Evolutionary conservation across 2,329 filamentous ascomycete species (phyloP).

Genomic region (Aspergillus carbonarius): DNA sequence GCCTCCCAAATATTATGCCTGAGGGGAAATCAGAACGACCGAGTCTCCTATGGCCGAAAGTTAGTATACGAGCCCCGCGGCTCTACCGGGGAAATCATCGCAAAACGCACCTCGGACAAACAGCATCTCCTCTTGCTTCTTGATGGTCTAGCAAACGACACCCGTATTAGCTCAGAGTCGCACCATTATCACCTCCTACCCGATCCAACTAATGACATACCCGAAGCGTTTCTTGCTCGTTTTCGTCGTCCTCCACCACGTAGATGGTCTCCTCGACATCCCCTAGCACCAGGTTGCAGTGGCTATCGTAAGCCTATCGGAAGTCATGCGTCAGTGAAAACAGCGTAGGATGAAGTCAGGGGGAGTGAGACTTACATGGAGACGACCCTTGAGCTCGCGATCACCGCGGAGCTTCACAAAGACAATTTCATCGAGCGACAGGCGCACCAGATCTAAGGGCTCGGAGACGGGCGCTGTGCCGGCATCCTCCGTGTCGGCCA

Average conservation of each 20-base stretch:
- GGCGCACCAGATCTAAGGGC: constrained; percentile 90
- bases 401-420: constrained; percentile 97
- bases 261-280: constrained; percentile 98
- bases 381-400: constrained; percentile 87
- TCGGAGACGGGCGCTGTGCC: constrained; percentile 71
- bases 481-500: constrained; percentile 82
- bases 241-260: constrained; percentile 81
- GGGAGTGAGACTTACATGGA: constrained; percentile 68
- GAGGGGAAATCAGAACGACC: constrained; percentile 69
- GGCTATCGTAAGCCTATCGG: constrained; percentile 88
- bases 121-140: constrained; percentile 97
- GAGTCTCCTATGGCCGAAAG: constrained; percentile 60
- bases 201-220: constrained; percentile 48
- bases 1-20: constrained; percentile 38
- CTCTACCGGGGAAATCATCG: neutral
- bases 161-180: neutral
- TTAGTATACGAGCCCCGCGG: constrained; percentile 19
- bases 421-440: constrained; percentile 92
- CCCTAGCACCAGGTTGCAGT: constrained; percentile 94
- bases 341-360: neutral
- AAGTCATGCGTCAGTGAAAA: neutral
- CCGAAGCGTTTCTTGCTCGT: constrained; percentile 71
- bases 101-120: constrained; percentile 82
- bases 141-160: constrained; percentile 66
- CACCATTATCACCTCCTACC: neutral